Percentiles rank a stretch among this genome's conserved stretches.
Conservation (phyloP, 2,329 filamentous ascomycete genomes). For the Pseudogymnoascus pannorum region DNA sequence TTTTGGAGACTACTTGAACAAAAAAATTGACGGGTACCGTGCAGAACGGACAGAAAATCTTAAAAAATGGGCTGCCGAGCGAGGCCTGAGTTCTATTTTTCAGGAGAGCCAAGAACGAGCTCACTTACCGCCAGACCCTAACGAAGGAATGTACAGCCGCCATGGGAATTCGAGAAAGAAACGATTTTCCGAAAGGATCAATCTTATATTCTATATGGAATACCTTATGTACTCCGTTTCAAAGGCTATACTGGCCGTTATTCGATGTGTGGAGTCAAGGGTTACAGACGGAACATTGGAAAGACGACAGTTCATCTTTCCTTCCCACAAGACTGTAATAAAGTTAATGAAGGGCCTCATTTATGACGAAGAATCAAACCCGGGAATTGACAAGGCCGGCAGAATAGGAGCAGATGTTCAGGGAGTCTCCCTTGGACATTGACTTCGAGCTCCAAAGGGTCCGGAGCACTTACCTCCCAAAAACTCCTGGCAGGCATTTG, state of each 20-base stretch:
- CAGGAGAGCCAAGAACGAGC: constrained; percentile 10
- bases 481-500: constrained; percentile 51
- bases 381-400: constrained; percentile 42
- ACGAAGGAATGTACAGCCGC: constrained; percentile 41
- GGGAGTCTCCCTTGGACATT: constrained; percentile 51
- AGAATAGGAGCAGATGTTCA: constrained; percentile 40
- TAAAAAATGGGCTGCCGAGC: constrained; percentile 39
- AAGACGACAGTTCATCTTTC: constrained; percentile 53
- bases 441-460: constrained; percentile 50
- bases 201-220: constrained; percentile 61
- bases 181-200: constrained; percentile 54
- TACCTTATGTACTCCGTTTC: constrained; percentile 53
- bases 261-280: constrained; percentile 55
- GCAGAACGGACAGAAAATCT: constrained; percentile 42
- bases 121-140: constrained; percentile 18
- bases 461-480: constrained; percentile 63
- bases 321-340: constrained; percentile 49
- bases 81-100: constrained; percentile 27
- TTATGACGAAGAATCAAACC: constrained; percentile 37
- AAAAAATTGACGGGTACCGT: constrained; percentile 46
- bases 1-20: constrained; percentile 35
- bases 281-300: constrained; percentile 54
- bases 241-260: constrained; percentile 52
- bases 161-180: constrained; percentile 31
- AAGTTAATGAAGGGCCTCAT: constrained; percentile 56